phyloP scores from a whole-genome alignment of 208 protist genomes.

The Giardia duodenalis region DNA sequence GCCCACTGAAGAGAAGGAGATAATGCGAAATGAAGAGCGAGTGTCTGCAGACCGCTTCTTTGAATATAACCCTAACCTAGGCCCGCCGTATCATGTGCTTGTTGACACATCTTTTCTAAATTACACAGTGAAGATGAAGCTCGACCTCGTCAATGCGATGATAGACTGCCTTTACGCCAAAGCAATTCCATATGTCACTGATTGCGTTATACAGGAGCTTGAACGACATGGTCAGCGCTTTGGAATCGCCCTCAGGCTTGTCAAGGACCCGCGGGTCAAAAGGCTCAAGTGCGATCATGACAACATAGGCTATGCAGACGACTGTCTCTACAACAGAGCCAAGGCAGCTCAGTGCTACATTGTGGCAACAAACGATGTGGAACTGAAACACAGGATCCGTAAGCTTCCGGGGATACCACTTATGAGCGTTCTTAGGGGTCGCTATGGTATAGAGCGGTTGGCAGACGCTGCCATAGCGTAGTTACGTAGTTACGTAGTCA shows the following conservation, averaged over 20 bases:
- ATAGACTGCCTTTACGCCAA: constrained; percentile 42
- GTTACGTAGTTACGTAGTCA: no score
- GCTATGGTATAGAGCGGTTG: constrained; percentile 30
- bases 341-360: constrained; percentile 31
- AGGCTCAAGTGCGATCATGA: constrained; percentile 35
- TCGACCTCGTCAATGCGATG: constrained; percentile 36
- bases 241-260: constrained; percentile 32
- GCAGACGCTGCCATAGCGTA: constrained; percentile 23
- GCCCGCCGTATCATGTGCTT: constrained; percentile 38
- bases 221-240: constrained; percentile 39
- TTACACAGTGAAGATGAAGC: constrained; percentile 25
- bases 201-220: constrained; percentile 42
- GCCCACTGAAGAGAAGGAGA: background rate
- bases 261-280: constrained; percentile 40
- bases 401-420: constrained; percentile 45
- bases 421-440: constrained; percentile 29
- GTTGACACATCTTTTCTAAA: constrained; percentile 44
- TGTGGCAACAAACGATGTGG: constrained; percentile 41
- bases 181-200: constrained; percentile 36
- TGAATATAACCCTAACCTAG: constrained; percentile 20
- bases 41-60: constrained; percentile 30
- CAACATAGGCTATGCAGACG: constrained; percentile 41
- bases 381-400: constrained; percentile 30
- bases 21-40: background rate
- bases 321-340: constrained; percentile 32